Evolutionary conservation across 768 basidiomycete genomes (phyloP), one percentile per base, ranked within the genome.

Genomic region (Cystobasidium ongulense): DNA sequence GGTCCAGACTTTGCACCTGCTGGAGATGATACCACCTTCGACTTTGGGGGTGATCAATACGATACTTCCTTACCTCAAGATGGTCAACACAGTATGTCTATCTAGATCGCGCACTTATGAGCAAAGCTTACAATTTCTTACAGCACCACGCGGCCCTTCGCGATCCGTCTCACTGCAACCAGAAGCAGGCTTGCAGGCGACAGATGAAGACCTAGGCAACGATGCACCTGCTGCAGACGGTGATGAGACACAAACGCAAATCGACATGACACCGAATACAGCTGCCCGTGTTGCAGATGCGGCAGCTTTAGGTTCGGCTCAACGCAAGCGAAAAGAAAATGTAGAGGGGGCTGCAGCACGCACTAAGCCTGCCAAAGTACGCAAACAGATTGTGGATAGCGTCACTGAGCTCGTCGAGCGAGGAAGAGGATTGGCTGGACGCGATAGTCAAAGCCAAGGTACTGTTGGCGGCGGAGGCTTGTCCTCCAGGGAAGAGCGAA

Each of bases 231-330:
- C 29, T 23, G 11, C 25, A 7, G 46, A 13, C 4, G 27, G 53
- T 31, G 63, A 63, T 29, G 63, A 36, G 27, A 43, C 53, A 18
- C 29, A 65, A 21, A 43, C 25, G 18, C 61, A 62, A 29, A 35
- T 71, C 23, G 75, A 75, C n/a, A 66, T 75, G 46, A 75, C 75
- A n/a, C 72, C 75, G 27, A 61, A 41, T 2, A 75, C 75, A 10
- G 74, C 74, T 43, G 65, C 63, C 11, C 57, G 73, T 5, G 38
- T 75, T 8, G 72, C 70, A 11, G 75, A 72, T 33, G 75, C 73
- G 15, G 70, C 64, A 13, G 72, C 70, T 13, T n/a, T 39, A 4
- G 63, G 13, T 15, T 63, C 59, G 13, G 63, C 59, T 27, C 52
- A 43, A 15, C 61, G 36, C 18, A 50, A 54, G 43, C 57, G 59